Base-by-base conservation (phyloP, 495 filamentous ascomycete species). In the Sordaria brevicollis region DNA sequence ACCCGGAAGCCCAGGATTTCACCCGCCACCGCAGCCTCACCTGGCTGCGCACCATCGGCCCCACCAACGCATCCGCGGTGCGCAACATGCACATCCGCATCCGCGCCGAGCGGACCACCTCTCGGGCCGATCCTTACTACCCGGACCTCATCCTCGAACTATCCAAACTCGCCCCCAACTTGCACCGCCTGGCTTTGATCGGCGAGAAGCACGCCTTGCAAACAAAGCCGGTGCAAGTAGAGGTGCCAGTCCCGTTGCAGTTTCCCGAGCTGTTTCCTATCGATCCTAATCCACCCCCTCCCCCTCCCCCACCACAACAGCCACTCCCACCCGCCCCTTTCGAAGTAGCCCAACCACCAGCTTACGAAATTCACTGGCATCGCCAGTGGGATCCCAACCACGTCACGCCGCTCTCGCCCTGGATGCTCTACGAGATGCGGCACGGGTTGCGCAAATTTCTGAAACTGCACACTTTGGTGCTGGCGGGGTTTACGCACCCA, bases 71-170 rank as follows among this genome's bases (percentile, higher is more conserved):
- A n/a, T n/a, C 38, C 9, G 3, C 69, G 9, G 25, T 73, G 10
- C 69, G 71, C 36, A 70, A 70, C 67, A 9, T 74, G 25, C 71
- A 74, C 34, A 39, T 74, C 31, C 66, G 71, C 38, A 19, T 74
- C 34, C 71, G 68, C 66, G 65, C 69, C 33, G 71, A 74, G 67
- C 68, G 71, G 38, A 9, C 34, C n/a, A 10, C 19, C 5, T 15
- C 33, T 29, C 49, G 19, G 2, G 10, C 19, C 11, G 67, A 68
- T 17, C n/a, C 39, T 0, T 71, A 68, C 67, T 71, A 70, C 36
- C 9, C 35, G 8, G 62, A 37, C 21, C 19, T 74, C 17, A 21
- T 72, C 67, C 37, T 31, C 41, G 38, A 38, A 15, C 25, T 74
- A 2, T 38, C 71, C 43, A 21, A 11, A n/a, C 1, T 29, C 13